Evolutionary conservation across 2,329 filamentous ascomycete genomes (phyloP).

Genomic region (Biscogniauxia sp.): DNA sequence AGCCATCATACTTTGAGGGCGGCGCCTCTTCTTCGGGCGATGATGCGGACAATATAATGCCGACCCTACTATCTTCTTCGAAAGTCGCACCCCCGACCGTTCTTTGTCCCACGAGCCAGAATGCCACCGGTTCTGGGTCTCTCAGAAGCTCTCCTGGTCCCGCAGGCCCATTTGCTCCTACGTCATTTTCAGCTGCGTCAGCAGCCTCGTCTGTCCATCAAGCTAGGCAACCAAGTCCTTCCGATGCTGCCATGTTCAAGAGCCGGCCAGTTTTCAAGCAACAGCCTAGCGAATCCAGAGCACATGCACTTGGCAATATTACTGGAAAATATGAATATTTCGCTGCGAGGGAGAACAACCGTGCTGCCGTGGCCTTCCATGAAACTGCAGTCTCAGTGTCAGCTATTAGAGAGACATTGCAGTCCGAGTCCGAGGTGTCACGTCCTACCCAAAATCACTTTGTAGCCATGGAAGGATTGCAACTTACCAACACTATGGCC

Average conservation of each 20-base stretch:
- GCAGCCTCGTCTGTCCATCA: not conserved
- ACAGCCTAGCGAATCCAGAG: conserved; percentile 22
- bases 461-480: not conserved
- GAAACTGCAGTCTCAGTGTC: conserved; percentile 11
- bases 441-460: not conserved
- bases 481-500: not conserved
- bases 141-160: not conserved
- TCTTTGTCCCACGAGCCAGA: conserved; percentile 4
- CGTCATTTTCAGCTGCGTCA: conserved; percentile 3
- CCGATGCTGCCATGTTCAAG: conserved; percentile 32
- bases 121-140: not conserved
- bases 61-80: not conserved
- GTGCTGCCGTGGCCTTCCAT: conserved; percentile 12
- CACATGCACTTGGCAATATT: conserved; percentile 33
- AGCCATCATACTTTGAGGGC: conserved; percentile 11
- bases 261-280: conserved; percentile 30
- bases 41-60: conserved; percentile 4
- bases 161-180: not conserved
- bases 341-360: conserved; percentile 39
- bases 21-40: conserved; percentile 11
- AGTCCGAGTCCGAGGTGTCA: not conserved
- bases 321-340: conserved; percentile 41
- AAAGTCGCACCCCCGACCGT: not conserved
- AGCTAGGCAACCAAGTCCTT: conserved; percentile 27
- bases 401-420: conserved; percentile 13